Evolutionary conservation across 148 eudicot genomes (phyloP).

Genomic region (Polygonum maritimum): DNA sequence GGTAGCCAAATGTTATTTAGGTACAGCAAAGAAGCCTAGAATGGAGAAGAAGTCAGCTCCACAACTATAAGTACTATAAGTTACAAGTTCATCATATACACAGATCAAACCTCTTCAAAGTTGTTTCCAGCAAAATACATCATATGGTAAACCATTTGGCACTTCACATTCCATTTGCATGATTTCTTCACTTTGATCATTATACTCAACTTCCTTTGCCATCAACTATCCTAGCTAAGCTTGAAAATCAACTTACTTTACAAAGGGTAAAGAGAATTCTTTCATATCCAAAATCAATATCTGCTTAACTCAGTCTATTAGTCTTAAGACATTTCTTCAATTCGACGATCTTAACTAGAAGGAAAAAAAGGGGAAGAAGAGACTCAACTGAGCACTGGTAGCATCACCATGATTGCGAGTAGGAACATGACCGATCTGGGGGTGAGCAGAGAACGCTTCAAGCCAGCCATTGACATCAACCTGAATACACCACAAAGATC

Average conservation of each 20-base stretch:
- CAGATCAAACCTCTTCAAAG: background rate
- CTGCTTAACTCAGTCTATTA: background rate
- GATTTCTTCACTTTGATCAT: background rate
- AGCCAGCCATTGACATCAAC: slow-evolving; percentile 93
- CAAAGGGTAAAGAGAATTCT: background rate
- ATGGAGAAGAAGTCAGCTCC: background rate
- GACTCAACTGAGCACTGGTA: slow-evolving; percentile 65
- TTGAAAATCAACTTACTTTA: background rate
- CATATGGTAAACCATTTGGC: background rate
- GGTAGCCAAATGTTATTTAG: background rate
- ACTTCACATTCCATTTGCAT: background rate
- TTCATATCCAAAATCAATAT: background rate
- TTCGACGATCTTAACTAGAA: background rate
- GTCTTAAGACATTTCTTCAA: background rate
- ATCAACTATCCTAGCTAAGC: background rate
- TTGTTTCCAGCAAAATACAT: background rate
- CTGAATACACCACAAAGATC: slow-evolving; percentile 21
- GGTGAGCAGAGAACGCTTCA: slow-evolving; percentile 86
- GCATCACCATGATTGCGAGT: slow-evolving; percentile 33
- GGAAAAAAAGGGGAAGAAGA: background rate
- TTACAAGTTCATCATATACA: background rate
- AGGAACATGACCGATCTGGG: slow-evolving; percentile 59
- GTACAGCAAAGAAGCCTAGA: background rate
- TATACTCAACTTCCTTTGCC: background rate
- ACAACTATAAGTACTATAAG: background rate